phyloP scores from a whole-genome alignment of 116 monocot species.

The Trichopus zeylanicus region DNA sequence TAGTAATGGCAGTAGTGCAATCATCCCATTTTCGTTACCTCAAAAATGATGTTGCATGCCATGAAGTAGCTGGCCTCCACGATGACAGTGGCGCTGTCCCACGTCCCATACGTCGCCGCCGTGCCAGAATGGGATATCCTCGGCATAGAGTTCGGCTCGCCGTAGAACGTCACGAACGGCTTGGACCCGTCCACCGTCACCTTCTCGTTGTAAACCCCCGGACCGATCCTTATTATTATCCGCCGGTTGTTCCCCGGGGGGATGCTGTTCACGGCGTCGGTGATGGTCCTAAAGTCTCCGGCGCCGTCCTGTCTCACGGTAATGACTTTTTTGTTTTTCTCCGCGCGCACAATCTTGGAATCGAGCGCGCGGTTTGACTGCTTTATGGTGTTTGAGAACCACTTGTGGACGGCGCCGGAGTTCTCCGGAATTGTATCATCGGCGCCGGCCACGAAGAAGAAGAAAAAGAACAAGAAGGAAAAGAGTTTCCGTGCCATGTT shows the following conservation, averaged over 20 bases:
- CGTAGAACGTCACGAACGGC: constrained; percentile 52
- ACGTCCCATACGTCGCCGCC: constrained; percentile 41
- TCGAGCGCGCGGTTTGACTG: no score
- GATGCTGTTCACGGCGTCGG: constrained; percentile 50
- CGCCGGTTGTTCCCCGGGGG: constrained; percentile 25
- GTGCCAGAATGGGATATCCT: constrained; percentile 34
- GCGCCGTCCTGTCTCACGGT: constrained; percentile 37
- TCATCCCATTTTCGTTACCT: no score
- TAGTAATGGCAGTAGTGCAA: no score
- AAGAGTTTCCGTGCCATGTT: no score
- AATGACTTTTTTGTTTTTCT: constrained; percentile 16
- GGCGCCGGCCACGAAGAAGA: no score
- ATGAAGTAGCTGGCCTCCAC: constrained; percentile 54
- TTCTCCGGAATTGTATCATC: no score
- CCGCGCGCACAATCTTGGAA: constrained; percentile 8
- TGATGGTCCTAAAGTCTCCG: constrained; percentile 42
- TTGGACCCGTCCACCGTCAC: constrained; percentile 25
- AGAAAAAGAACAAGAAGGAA: no score
- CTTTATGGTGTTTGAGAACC: no score
- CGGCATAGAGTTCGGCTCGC: constrained; percentile 32
- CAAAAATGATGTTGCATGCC: constrained; percentile 50
- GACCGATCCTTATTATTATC: constrained; percentile 36
- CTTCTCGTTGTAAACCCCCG: constrained; percentile 55
- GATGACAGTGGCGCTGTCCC: constrained; percentile 55
- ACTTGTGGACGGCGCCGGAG: no score